Conservation (phyloP, 2,329 filamentous ascomycete genomes). For the Trichoderma endophyticum region DNA sequence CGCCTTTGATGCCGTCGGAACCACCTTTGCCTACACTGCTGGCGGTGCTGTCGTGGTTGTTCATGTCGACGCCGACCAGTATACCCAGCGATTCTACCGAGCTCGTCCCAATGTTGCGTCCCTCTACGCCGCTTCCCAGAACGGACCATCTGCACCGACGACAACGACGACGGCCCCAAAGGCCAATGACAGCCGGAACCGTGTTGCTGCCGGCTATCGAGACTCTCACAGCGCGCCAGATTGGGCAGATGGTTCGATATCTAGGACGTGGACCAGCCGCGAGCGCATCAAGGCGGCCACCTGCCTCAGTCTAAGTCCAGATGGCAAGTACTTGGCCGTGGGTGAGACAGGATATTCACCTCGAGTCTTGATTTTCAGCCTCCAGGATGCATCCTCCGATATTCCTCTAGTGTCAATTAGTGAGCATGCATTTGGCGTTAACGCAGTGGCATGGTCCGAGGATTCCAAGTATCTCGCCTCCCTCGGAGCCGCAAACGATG, state of each 20-base stretch:
- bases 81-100: constrained; percentile 83
- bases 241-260: constrained; percentile 60
- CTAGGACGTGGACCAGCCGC: constrained; percentile 79
- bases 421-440: constrained; percentile 88
- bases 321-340: constrained; percentile 83
- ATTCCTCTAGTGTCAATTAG: constrained; percentile 78
- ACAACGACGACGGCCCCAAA: constrained; percentile 47
- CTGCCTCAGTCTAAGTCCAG: constrained; percentile 81
- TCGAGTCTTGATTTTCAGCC: constrained; percentile 83
- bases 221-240: constrained; percentile 49
- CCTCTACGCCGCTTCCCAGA: constrained; percentile 54
- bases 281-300: constrained; percentile 94
- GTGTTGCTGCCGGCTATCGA: constrained; percentile 46
- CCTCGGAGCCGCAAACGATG: constrained; percentile 84
- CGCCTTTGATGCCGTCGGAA: constrained; percentile 77
- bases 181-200: constrained; percentile 61
- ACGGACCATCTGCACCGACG: constrained; percentile 48
- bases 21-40: constrained; percentile 84
- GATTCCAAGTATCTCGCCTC: constrained; percentile 86
- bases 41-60: constrained; percentile 92
- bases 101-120: constrained; percentile 76
- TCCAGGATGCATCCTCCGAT: constrained; percentile 76
- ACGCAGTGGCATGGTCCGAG: constrained; percentile 82
- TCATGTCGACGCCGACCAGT: constrained; percentile 65
- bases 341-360: constrained; percentile 95